Evolutionary conservation across 2,329 filamentous ascomycete species (phyloP).

Genomic region (Clonostachys sp.): DNA sequence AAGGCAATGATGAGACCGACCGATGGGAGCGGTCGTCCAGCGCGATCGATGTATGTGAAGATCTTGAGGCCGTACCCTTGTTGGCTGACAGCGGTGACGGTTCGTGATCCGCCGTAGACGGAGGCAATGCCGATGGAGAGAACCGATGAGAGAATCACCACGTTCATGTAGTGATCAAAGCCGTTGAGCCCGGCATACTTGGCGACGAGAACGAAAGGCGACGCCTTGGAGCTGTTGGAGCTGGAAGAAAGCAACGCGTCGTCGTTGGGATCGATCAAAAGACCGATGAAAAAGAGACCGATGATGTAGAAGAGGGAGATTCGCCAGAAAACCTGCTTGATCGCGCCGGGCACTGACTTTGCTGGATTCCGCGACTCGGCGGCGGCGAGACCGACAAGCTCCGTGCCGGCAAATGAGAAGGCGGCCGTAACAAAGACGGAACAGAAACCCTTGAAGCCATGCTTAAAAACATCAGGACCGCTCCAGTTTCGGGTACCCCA

Average conservation of each 20-base stretch:
- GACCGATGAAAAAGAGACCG: slow-evolving; percentile 46
- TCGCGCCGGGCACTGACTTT: slow-evolving; percentile 71
- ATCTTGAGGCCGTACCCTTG: slow-evolving; percentile 54
- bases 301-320: slow-evolving; percentile 52
- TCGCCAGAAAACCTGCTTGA: slow-evolving; percentile 71
- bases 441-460: slow-evolving; percentile 73
- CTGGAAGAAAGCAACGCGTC: slow-evolving; percentile 40
- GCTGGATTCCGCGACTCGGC: slow-evolving; percentile 67
- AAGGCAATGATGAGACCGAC: slow-evolving; percentile 41
- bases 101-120: slow-evolving; percentile 56
- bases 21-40: slow-evolving; percentile 50
- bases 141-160: slow-evolving; percentile 54
- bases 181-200: slow-evolving; percentile 46
- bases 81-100: slow-evolving; percentile 53
- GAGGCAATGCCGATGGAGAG: slow-evolving; percentile 54
- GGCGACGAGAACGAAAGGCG: slow-evolving; percentile 55
- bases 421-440: slow-evolving; percentile 69
- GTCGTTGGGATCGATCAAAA: slow-evolving; percentile 42
- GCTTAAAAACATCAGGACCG: slow-evolving; percentile 54
- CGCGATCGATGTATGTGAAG: slow-evolving; percentile 52
- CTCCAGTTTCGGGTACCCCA: slow-evolving; percentile 47
- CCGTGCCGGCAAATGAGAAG: slow-evolving; percentile 69
- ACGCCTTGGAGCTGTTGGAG: slow-evolving; percentile 29
- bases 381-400: slow-evolving; percentile 68
- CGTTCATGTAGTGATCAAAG: slow-evolving; percentile 54